Evolutionary conservation across 495 filamentous ascomycete species (phyloP).

Genomic region (Neurospora terricola): DNA sequence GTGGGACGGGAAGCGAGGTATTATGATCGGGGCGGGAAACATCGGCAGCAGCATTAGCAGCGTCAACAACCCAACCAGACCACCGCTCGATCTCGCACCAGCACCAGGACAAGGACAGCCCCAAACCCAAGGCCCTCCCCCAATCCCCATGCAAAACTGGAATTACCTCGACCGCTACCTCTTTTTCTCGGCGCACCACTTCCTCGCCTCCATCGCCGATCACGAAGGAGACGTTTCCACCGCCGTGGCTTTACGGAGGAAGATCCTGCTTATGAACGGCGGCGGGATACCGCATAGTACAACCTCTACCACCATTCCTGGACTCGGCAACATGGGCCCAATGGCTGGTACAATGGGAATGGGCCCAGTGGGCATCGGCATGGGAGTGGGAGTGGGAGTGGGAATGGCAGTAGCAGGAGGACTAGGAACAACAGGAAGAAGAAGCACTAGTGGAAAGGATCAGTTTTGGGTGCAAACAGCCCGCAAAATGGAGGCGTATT

Average conservation of each 20-base stretch:
- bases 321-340: too few species aligned
- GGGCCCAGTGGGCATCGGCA: neutral
- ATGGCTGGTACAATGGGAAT: too few species aligned
- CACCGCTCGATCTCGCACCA: neutral
- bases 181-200: constrained; percentile 18
- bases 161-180: constrained; percentile 19
- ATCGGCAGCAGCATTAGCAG: neutral
- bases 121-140: neutral
- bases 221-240: constrained; percentile 2
- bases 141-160: neutral
- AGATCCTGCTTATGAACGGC: constrained; percentile 6
- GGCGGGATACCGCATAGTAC: neutral
- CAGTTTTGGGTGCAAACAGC: constrained; percentile 18
- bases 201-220: constrained; percentile 20
- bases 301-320: too few species aligned
- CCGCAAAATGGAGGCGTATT: constrained; percentile 9
- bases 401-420: too few species aligned
- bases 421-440: too few species aligned
- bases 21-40: neutral
- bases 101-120: neutral
- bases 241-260: constrained; percentile 4
- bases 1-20: neutral
- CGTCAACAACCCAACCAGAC: neutral
- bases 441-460: too few species aligned
- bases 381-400: neutral